Conservation (phyloP, 176 grass and related monocot species). For the Avena insularis region DNA sequence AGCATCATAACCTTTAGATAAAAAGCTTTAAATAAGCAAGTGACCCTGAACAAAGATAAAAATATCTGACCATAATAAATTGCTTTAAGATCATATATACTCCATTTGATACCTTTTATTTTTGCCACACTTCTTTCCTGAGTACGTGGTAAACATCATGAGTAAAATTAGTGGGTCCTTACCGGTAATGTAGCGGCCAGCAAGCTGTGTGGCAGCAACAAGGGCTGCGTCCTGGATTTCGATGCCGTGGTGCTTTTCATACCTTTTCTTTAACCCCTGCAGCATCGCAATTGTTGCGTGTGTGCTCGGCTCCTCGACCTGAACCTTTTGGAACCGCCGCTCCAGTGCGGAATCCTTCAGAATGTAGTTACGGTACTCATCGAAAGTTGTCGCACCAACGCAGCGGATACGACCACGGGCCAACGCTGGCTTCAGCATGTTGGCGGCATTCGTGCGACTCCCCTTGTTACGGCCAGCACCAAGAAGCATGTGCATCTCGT, state of each 20-base stretch:
- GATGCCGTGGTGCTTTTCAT: neutral
- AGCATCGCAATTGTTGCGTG: neutral
- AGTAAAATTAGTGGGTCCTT: neutral
- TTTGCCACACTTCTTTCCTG: neutral
- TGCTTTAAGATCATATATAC: neutral
- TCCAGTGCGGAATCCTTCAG: neutral
- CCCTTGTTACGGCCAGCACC: neutral
- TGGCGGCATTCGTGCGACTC: neutral
- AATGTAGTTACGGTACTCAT: neutral
- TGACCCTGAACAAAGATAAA: neutral
- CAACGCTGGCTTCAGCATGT: neutral
- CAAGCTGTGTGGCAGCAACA: neutral
- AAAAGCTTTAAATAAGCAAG: neutral
- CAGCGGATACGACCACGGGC: neutral
- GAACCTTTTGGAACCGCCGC: neutral
- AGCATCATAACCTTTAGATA: neutral
- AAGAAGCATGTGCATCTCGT: neutral
- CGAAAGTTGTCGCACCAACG: neutral
- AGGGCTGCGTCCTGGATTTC: neutral
- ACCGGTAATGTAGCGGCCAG: constrained; percentile 19
- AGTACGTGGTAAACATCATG: neutral
- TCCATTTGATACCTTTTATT: neutral
- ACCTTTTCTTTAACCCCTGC: neutral
- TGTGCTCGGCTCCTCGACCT: neutral
- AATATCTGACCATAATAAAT: neutral